A percentile compares a stretch with the other conserved stretches of the same genome.
phyloP scores from a whole-genome alignment of 2,329 filamentous ascomycete species.

The Fusarium sp. region DNA sequence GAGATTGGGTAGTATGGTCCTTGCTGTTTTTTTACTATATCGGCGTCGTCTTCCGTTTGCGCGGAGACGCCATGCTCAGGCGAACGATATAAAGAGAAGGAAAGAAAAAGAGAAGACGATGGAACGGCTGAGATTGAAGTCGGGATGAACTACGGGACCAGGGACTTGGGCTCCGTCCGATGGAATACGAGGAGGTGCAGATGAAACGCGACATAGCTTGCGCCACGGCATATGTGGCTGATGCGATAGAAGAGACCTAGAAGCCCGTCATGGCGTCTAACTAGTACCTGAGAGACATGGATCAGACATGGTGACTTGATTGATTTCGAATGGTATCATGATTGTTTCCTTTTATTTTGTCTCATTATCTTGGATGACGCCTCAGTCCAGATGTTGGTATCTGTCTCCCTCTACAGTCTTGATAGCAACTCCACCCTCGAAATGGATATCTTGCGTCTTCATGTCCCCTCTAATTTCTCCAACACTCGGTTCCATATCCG shows the following conservation, averaged over 20 bases:
- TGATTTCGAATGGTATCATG: not conserved
- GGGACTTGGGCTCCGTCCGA: not conserved
- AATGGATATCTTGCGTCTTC: not conserved
- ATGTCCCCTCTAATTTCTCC: not conserved
- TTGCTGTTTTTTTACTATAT: not conserved
- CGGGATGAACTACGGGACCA: slow-evolving; percentile 4
- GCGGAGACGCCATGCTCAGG: slow-evolving; percentile 30
- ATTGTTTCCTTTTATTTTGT: not conserved
- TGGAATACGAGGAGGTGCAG: slow-evolving; percentile 18
- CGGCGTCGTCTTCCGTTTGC: slow-evolving; percentile 12
- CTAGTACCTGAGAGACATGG: not conserved
- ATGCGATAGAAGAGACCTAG: not conserved
- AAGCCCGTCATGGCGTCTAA: not conserved
- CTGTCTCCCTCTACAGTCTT: not conserved
- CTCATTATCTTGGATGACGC: slow-evolving; percentile 13
- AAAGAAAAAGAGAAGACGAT: not conserved
- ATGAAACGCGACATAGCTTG: slow-evolving; percentile 21
- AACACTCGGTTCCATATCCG: not conserved
- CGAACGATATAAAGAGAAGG: slow-evolving; percentile 2
- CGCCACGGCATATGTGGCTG: slow-evolving; percentile 34
- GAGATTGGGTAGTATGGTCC: not conserved
- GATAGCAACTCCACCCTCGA: not conserved
- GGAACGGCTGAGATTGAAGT: not conserved
- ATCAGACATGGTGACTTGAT: not conserved
- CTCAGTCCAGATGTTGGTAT: not conserved